These are phyloP conservation scores for Trichosporon ovoides DNA, from an alignment of 1,284 basidiomycete species.

Conservation along the genomic window DNA sequence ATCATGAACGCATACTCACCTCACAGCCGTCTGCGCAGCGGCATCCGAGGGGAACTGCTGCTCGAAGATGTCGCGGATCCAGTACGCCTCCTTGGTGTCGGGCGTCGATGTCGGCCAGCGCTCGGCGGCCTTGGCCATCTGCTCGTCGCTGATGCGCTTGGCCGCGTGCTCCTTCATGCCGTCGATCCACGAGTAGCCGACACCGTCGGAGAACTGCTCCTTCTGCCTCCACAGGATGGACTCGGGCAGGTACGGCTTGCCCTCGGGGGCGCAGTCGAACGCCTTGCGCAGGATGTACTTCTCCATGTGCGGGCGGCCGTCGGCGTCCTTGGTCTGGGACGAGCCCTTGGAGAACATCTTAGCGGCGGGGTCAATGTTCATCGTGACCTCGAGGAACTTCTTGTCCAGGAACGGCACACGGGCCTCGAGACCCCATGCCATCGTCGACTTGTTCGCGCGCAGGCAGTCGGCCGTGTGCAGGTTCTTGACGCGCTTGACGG, in stretches of 20 bases:
- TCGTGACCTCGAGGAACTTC: slow-evolving; percentile 85
- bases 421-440: slow-evolving; percentile 99
- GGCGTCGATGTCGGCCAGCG: slow-evolving; percentile 80
- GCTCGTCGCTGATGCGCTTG: slow-evolving; percentile 69
- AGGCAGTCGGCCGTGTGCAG: slow-evolving; percentile 96
- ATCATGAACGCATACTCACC: slow-evolving; percentile 52
- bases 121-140: slow-evolving; percentile 66
- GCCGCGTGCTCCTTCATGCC: slow-evolving; percentile 91
- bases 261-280: slow-evolving; percentile 79
- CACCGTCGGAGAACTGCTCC: slow-evolving; percentile 98
- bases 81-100: slow-evolving; percentile 96
- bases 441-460: slow-evolving; percentile 96
- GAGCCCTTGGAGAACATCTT: slow-evolving; percentile 89
- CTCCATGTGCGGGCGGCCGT: slow-evolving; percentile 86
- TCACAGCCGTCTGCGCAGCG: slow-evolving; percentile 86
- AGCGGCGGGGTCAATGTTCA: slow-evolving; percentile 82
- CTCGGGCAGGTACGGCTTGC: slow-evolving; percentile 85
- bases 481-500: slow-evolving; percentile 92
- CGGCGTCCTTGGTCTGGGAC: slow-evolving; percentile 68
- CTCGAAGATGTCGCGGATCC: slow-evolving; percentile 91
- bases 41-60: slow-evolving; percentile 76
- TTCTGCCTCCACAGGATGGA: slow-evolving; percentile 99
- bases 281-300: slow-evolving; percentile 99
- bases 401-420: slow-evolving; percentile 99
- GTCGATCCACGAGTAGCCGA: slow-evolving; percentile 99